Base-by-base conservation (phyloP, 2,329 filamentous ascomycete genomes). In the Teratosphaeria viscida region DNA sequence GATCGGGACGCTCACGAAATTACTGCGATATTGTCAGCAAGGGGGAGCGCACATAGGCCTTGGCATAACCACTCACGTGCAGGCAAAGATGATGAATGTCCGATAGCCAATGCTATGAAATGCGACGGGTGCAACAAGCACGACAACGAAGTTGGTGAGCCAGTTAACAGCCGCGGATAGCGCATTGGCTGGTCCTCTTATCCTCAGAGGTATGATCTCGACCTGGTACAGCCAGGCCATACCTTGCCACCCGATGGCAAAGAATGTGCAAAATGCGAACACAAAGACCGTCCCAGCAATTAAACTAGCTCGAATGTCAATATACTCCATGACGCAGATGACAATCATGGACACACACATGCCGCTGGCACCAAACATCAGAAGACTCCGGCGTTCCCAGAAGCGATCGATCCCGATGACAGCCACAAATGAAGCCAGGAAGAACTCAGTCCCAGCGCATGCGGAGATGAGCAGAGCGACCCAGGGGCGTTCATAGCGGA, bases 61-160 rank as follows among this genome's bases (percentile, higher is more conserved):
- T 7, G 3, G 3, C 12, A 19, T 47, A 11, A 64, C 64, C 12
- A 64, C 65, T 63, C 61, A 66, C 66, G 60, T 62, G 57, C n/a
- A 29, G n/a, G 64, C 67, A 54, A 69, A 69, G 55, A 69, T 69
- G 63, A 79, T 83, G 67, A 83, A 84, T 2, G 81, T 83, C 61
- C 77, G 72, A 65, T 81, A 84, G 0, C 73, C 71, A 60, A 84
- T 83, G 60, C 77, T 81, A 8, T 74, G 71, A 63, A 87, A 83
- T 5, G 83, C 81, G 6, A 82, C 78, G 0, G 84, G 84, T 0
- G 83, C 85, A 56, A 87, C 82, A 80, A 86, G 85, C 56, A 87
- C 85, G 27, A 87, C 82, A 68, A 86, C 75, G 71, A 86, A 86
- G 71, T 85, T 84, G 16, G 59, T 56, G 56, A 84, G 81, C 82